Evolutionary conservation across 2,329 filamentous ascomycete genomes (phyloP), one percentile per base, ranked within the genome.

Genomic region (Lojkania enalia): DNA sequence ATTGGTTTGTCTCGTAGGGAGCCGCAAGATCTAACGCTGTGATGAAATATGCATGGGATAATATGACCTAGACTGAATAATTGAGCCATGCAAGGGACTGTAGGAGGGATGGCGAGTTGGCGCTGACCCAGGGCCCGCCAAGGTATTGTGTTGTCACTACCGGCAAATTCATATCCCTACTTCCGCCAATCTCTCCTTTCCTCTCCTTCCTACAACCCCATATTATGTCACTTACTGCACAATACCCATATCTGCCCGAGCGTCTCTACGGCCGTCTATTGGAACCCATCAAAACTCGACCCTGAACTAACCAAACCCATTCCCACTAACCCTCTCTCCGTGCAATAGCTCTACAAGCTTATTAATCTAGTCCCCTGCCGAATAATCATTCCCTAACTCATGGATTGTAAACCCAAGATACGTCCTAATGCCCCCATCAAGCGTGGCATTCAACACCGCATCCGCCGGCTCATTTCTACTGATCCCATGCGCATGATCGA

Each of bases 31-130:
- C 73, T 0, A 49, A 44, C 0, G 68, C 57, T 0, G 73, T 73
- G 14, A 80, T 58, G 60, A 70, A 77, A 12, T 66, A 69, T 0
- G 69, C 77, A 52, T 82, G 80, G 0, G 77, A 77, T 58, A 82
- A 76, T 40, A 83, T 67, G 2, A 81, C 61, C 0, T 79, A 76
- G 11, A 72, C 72, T 20, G 63, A 64, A 13, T 62, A 70, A 54
- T 77, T 74, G 3, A 79, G 70, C 37, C 53, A 49, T 9, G 48
- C 43, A 4, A 53, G 37, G 16, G 38, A 14, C 20, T 58, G 41
- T 6, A 61, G 35, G 12, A 74, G 51, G 1, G 61, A 65, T 3
- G 71, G 62, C 1, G 57, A 56, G 40, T 69, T 57, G 3, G 77
- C 38, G 12, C 70, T 58, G 6, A 69, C 60, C 0, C 52, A 60